Evolutionary conservation across 768 basidiomycete species (phyloP).

Genomic region (Rhodotorula kratochvilovae): DNA sequence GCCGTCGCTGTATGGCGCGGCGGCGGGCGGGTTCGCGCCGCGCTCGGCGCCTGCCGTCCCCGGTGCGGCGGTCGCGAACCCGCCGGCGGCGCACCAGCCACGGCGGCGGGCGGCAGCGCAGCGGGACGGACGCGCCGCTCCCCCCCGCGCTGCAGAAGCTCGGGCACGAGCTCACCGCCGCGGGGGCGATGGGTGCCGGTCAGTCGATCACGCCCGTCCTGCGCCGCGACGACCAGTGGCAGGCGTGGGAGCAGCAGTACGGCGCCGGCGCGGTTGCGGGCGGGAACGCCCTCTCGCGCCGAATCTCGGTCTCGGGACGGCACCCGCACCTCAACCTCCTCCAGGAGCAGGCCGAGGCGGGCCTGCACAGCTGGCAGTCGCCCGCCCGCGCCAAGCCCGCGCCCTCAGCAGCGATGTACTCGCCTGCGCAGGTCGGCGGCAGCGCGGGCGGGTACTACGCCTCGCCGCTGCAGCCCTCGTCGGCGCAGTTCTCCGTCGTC

Average conservation of each 20-base stretch:
- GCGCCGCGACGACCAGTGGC: constrained; percentile 20
- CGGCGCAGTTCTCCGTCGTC: constrained; percentile 40
- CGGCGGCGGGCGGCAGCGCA: constrained; percentile 58
- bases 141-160: constrained; percentile 69
- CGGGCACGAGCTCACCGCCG: constrained; percentile 57
- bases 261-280: constrained; percentile 57
- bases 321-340: constrained; percentile 87
- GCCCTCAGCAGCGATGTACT: constrained; percentile 13
- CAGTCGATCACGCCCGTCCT: constrained; percentile 49
- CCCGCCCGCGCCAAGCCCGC: constrained; percentile 30
- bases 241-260: constrained; percentile 64
- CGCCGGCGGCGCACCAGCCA: constrained; percentile 45
- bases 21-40: constrained; percentile 12
- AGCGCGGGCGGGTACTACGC: constrained; percentile 48
- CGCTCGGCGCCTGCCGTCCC: not conserved
- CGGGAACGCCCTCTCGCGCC: constrained; percentile 38
- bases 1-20: constrained; percentile 25
- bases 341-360: constrained; percentile 56
- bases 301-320: constrained; percentile 59
- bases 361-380: constrained; percentile 35
- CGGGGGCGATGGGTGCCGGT: constrained; percentile 61
- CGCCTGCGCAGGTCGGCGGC: not conserved
- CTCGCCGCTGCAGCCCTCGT: constrained; percentile 63
- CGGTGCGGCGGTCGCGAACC: constrained; percentile 25
- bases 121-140: constrained; percentile 75